Conservation (phyloP, 1,284 basidiomycete genomes). For the Fomitopsis palustris region DNA sequence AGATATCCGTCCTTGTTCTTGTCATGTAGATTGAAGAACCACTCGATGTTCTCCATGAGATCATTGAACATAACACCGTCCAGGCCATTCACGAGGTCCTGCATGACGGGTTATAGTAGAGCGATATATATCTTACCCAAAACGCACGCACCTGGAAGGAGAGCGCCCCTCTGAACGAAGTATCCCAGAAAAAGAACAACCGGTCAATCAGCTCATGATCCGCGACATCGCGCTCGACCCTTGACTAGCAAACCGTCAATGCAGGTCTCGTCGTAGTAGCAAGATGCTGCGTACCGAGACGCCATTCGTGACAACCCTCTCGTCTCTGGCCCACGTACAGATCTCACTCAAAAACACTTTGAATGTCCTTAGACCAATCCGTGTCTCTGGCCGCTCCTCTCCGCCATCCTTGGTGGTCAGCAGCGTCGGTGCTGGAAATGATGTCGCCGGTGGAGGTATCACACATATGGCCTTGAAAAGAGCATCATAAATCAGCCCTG, state of each 20-base stretch:
- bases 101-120: neutral
- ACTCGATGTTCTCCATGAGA: slow-evolving; percentile 97
- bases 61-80: slow-evolving; percentile 95
- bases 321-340: slow-evolving; percentile 94
- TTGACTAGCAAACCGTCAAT: slow-evolving; percentile 48
- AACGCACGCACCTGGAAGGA: slow-evolving; percentile 77
- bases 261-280: neutral
- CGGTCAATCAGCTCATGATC: slow-evolving; percentile 83
- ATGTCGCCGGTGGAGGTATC: slow-evolving; percentile 57
- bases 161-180: slow-evolving; percentile 72
- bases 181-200: slow-evolving; percentile 91
- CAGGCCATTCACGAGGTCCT: slow-evolving; percentile 90
- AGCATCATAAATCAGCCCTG: slow-evolving; percentile 88
- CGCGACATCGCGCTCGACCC: slow-evolving; percentile 74
- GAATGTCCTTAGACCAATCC: slow-evolving; percentile 88
- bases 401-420: slow-evolving; percentile 52
- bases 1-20: slow-evolving; percentile 94
- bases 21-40: slow-evolving; percentile 97
- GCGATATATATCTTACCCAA: neutral
- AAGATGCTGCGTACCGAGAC: slow-evolving; percentile 62
- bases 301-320: slow-evolving; percentile 89
- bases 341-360: slow-evolving; percentile 89
- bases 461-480: slow-evolving; percentile 85
- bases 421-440: slow-evolving; percentile 44
- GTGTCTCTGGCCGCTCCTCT: slow-evolving; percentile 83